Percentiles rank a stretch among this genome's conserved stretches.
Conservation (phyloP, 208 protist genomes). For the Endotrypanum monterogeii region DNA sequence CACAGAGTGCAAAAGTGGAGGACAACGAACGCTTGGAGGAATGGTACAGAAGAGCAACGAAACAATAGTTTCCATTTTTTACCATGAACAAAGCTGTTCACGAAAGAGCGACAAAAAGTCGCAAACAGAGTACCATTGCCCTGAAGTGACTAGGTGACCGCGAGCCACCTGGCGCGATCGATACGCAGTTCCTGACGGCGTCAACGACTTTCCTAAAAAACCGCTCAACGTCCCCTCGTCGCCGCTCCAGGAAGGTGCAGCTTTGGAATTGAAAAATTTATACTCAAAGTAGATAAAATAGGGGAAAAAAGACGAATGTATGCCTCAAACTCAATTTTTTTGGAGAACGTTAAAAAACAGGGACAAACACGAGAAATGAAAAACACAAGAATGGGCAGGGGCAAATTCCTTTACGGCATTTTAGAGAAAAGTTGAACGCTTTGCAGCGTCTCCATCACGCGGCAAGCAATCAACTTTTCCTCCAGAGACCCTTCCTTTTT, state of each 20-base stretch:
- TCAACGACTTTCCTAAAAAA: neutral
- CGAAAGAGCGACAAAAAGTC: too few species aligned
- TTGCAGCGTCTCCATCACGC: neutral
- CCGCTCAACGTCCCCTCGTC: neutral
- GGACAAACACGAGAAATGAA: neutral
- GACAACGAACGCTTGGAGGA: neutral
- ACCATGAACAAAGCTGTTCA: neutral
- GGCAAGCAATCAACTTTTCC: neutral
- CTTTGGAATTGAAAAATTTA: neutral
- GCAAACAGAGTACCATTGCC: too few species aligned
- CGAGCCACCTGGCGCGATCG: too few species aligned
- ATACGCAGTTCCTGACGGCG: too few species aligned
- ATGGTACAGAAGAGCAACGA: neutral
- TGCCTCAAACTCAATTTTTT: neutral
- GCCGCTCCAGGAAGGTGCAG: neutral
- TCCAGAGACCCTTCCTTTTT: neutral
- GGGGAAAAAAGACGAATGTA: conserved; percentile 9
- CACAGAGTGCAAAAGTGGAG: neutral
- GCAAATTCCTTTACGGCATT: too few species aligned
- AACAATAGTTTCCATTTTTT: neutral
- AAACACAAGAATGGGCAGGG: neutral
- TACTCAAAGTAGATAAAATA: neutral
- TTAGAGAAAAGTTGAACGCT: neutral
- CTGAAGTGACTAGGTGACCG: too few species aligned
- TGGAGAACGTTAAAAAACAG: neutral